phyloP scores from a whole-genome alignment of 257 asterid species.

The Buddleja alternifolia region DNA sequence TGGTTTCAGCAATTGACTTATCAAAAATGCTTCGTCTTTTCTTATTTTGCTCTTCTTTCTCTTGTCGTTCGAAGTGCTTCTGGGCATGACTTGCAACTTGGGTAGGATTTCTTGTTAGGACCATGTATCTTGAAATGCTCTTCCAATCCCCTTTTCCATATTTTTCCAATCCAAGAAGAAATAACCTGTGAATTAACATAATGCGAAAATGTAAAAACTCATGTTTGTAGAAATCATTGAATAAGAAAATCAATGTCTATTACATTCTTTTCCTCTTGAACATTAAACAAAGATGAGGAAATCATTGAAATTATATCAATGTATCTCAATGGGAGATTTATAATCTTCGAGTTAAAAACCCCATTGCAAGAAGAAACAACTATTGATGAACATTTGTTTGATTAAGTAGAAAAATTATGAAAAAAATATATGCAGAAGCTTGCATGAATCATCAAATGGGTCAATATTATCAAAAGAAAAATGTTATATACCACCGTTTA shows the following conservation, averaged over 20 bases:
- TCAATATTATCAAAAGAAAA: too few species aligned
- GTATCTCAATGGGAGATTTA: too few species aligned
- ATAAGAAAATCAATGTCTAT: neutral
- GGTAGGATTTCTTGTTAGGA: slow-evolving; percentile 46
- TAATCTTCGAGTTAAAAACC: too few species aligned
- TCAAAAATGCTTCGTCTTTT: slow-evolving; percentile 59
- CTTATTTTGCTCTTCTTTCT: slow-evolving; percentile 47
- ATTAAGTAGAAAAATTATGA: too few species aligned
- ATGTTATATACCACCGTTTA: too few species aligned
- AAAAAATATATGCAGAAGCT: too few species aligned
- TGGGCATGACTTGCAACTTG: slow-evolving; percentile 67
- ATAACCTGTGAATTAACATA: slow-evolving; percentile 30
- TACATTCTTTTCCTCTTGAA: too few species aligned
- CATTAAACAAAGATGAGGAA: too few species aligned
- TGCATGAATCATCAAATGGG: too few species aligned
- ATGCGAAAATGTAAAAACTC: neutral
- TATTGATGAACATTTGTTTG: too few species aligned
- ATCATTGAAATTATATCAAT: too few species aligned
- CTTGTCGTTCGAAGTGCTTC: slow-evolving; percentile 54
- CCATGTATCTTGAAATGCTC: slow-evolving; percentile 54
- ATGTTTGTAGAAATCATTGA: neutral
- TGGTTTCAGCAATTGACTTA: slow-evolving; percentile 29
- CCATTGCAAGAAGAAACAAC: too few species aligned
- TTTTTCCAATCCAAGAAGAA: slow-evolving; percentile 51
- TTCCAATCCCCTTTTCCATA: slow-evolving; percentile 67